Conservation (phyloP, 805 yeast species). For the Ogataea henricii region DNA sequence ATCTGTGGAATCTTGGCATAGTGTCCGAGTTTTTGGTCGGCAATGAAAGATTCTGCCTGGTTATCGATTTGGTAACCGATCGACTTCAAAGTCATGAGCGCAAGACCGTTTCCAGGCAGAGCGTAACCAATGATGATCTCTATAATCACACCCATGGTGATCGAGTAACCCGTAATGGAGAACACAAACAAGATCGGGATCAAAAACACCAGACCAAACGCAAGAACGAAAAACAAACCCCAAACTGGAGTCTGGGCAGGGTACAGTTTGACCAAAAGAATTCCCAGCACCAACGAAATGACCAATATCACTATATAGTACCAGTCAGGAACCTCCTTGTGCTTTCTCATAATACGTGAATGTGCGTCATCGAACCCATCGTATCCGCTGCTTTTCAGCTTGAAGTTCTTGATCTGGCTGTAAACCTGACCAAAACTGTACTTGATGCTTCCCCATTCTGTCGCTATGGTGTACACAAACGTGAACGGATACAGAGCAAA, state of each 20-base stretch:
- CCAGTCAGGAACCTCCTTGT: slow-evolving; percentile 75
- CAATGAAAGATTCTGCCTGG: slow-evolving; percentile 55
- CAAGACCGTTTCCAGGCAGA: slow-evolving; percentile 61
- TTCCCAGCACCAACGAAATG: slow-evolving; percentile 46
- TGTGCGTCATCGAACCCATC: slow-evolving; percentile 22
- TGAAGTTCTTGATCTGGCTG: slow-evolving; percentile 39
- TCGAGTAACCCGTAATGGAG: slow-evolving; percentile 60
- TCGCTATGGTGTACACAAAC: slow-evolving; percentile 46
- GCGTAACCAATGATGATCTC: slow-evolving; percentile 68
- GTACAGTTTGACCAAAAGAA: slow-evolving; percentile 41
- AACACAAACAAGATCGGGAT: slow-evolving; percentile 63
- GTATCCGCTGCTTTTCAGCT: slow-evolving; percentile 35
- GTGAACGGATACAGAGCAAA: slow-evolving; percentile 68
- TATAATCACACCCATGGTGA: slow-evolving; percentile 62
- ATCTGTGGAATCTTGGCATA: slow-evolving; percentile 66
- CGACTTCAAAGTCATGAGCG: slow-evolving; percentile 63
- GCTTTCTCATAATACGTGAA: slow-evolving; percentile 53
- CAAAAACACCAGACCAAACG: slow-evolving; percentile 55
- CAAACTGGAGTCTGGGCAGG: slow-evolving; percentile 61
- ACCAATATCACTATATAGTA: slow-evolving; percentile 56
- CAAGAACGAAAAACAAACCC: slow-evolving; percentile 60
- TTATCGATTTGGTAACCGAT: slow-evolving; percentile 54
- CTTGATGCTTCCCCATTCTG: slow-evolving; percentile 12
- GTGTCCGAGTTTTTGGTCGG: slow-evolving; percentile 64
- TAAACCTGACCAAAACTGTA: slow-evolving; percentile 19